Evolutionary conservation across 2,329 filamentous ascomycete genomes (phyloP).

Genomic region (Epichloe scottii): DNA sequence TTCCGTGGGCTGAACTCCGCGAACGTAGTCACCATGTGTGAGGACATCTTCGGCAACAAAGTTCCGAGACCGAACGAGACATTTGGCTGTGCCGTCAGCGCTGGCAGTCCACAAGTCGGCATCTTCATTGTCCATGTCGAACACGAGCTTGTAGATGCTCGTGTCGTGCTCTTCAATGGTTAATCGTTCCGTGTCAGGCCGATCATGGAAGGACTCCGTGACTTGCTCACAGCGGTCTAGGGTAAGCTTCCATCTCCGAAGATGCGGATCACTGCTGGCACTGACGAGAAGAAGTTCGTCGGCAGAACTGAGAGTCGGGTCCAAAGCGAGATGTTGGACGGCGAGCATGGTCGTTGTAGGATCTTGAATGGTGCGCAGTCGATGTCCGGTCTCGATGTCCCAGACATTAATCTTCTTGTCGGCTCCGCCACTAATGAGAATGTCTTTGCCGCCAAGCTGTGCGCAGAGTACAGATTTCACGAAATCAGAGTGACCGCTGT

Average conservation of each 20-base stretch:
- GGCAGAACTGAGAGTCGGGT: slow-evolving; percentile 45
- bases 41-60: slow-evolving; percentile 65
- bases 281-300: slow-evolving; percentile 54
- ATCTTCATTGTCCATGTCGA: slow-evolving; percentile 48
- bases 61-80: slow-evolving; percentile 52
- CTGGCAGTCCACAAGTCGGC: slow-evolving; percentile 86
- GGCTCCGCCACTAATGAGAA: slow-evolving; percentile 62
- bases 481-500: slow-evolving; percentile 76
- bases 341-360: slow-evolving; percentile 59
- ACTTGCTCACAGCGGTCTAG: slow-evolving; percentile 41
- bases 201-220: slow-evolving; percentile 29
- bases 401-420: slow-evolving; percentile 77
- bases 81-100: slow-evolving; percentile 78
- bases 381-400: slow-evolving; percentile 55
- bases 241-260: slow-evolving; percentile 62
- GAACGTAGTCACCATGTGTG: slow-evolving; percentile 78
- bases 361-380: slow-evolving; percentile 67
- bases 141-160: slow-evolving; percentile 70
- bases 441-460: slow-evolving; percentile 45
- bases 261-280: slow-evolving; percentile 67
- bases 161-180: slow-evolving; percentile 76
- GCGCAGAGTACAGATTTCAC: slow-evolving; percentile 67
- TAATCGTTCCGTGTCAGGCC: slow-evolving; percentile 29
- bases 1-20: slow-evolving; percentile 63
- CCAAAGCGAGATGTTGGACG: slow-evolving; percentile 66